These are phyloP conservation scores for Apiospora hydei DNA, from an alignment of 2,329 filamentous ascomycete species.

Conservation along the genomic window DNA sequence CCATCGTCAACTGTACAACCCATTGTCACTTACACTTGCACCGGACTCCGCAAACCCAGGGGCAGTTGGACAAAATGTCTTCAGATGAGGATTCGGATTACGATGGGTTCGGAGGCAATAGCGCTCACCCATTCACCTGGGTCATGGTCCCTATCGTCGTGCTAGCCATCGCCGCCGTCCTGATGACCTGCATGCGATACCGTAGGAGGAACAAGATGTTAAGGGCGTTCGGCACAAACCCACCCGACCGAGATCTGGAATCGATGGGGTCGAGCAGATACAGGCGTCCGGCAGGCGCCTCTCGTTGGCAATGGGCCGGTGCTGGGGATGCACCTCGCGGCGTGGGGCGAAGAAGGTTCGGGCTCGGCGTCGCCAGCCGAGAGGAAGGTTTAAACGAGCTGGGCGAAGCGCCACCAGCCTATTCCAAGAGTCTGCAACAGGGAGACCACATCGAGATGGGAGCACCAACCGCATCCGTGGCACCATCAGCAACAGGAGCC, in stretches of 20 bases:
- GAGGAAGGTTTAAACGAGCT: constrained; percentile 44
- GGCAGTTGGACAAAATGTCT: neutral
- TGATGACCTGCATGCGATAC: constrained; percentile 38
- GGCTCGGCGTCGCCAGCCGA: constrained; percentile 33
- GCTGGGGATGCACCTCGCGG: constrained; percentile 20
- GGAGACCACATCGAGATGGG: constrained; percentile 26
- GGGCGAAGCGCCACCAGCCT: constrained; percentile 43
- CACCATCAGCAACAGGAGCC: neutral
- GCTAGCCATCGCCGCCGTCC: constrained; percentile 36
- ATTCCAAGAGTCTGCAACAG: constrained; percentile 35
- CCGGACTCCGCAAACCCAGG: neutral
- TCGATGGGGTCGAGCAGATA: constrained; percentile 29
- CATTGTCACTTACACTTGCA: neutral
- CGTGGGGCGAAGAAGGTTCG: constrained; percentile 26
- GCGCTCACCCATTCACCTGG: constrained; percentile 35
- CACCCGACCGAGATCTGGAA: constrained; percentile 34
- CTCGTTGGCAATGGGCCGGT: constrained; percentile 27
- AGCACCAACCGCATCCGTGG: neutral
- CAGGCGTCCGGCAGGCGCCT: constrained; percentile 28
- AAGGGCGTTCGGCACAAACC: neutral
- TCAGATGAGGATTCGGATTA: neutral
- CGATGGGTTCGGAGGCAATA: neutral
- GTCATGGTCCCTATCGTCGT: constrained; percentile 41
- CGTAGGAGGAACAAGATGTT: constrained; percentile 33
- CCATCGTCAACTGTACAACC: neutral